Percentiles rank a stretch among this genome's conserved stretches.
Evolutionary conservation across 345 rosid genomes (phyloP).

Genomic region (Orychophragmus violaceus): DNA sequence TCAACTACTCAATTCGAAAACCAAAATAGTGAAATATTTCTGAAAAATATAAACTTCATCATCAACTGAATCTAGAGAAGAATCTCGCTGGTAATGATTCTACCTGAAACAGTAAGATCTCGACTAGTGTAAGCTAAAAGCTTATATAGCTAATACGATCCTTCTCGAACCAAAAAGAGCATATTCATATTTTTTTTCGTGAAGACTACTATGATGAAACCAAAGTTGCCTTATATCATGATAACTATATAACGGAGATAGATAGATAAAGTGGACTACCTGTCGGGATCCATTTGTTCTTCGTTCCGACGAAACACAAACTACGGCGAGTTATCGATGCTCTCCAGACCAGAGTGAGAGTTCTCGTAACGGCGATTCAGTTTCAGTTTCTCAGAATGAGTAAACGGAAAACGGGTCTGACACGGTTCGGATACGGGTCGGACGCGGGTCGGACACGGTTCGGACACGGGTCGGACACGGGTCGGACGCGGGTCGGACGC

Average conservation of each 20-base stretch:
- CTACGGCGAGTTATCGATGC: background rate
- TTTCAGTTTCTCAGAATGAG: no score
- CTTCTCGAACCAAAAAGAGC: slow-evolving; percentile 4
- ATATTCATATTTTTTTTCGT: background rate
- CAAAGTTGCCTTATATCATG: background rate
- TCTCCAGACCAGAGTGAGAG: background rate
- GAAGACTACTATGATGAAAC: background rate
- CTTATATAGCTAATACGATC: background rate
- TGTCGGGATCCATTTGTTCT: slow-evolving; percentile 30
- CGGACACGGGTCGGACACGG: no score
- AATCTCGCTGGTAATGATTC: background rate
- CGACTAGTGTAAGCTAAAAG: background rate
- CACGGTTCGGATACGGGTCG: no score
- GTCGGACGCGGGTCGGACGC: no score
- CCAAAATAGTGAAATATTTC: background rate
- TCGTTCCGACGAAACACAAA: slow-evolving; percentile 9
- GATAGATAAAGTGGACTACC: slow-evolving; percentile 6
- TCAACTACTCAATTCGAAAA: background rate
- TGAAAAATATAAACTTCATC: background rate
- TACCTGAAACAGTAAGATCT: slow-evolving; percentile 14
- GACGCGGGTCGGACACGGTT: no score
- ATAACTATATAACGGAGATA: background rate
- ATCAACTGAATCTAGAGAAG: background rate
- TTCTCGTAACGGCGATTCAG: slow-evolving; percentile 1
- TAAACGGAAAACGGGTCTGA: no score